Conservation (phyloP, 1,284 basidiomycete species). For the Rhodotorula sp. region DNA sequence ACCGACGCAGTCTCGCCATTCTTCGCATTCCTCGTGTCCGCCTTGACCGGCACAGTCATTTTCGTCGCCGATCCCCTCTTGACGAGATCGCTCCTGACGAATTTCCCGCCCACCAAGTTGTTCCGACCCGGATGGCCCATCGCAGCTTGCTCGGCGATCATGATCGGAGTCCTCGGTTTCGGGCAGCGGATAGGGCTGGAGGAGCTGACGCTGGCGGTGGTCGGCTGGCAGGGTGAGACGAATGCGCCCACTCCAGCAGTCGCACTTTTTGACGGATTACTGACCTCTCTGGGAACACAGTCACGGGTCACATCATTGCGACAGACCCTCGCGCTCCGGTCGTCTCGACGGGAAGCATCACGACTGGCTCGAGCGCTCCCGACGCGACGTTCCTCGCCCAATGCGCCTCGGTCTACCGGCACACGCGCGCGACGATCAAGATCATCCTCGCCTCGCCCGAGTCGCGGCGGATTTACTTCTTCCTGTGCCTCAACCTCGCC, state of each 20-base stretch:
- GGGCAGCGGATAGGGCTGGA: slow-evolving; percentile 21
- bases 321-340: slow-evolving; percentile 39
- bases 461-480: slow-evolving; percentile 94
- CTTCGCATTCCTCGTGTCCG: slow-evolving; percentile 19
- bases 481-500: slow-evolving; percentile 87
- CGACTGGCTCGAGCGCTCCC: slow-evolving; percentile 15
- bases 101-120: slow-evolving; percentile 32
- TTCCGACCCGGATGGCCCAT: slow-evolving; percentile 35
- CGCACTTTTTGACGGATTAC: too few species aligned
- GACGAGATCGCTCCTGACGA: slow-evolving; percentile 24
- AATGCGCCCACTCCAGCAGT: neutral
- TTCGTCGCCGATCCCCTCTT: slow-evolving; percentile 40
- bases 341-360: slow-evolving; percentile 17
- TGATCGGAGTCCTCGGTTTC: slow-evolving; percentile 41
- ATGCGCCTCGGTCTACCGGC: slow-evolving; percentile 34
- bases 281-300: slow-evolving; percentile 14
- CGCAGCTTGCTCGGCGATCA: slow-evolving; percentile 21
- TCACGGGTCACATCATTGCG: slow-evolving; percentile 40
- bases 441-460: slow-evolving; percentile 86
- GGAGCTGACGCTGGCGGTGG: slow-evolving; percentile 31
- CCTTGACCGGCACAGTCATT: slow-evolving; percentile 27
- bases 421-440: slow-evolving; percentile 57
- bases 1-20: neutral
- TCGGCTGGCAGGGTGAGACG: slow-evolving; percentile 39
- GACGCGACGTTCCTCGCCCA: slow-evolving; percentile 27